Percentiles rank a stretch among this genome's conserved stretches.
These are phyloP conservation scores for Saccharomyces mikatae DNA, from an alignment of 805 yeast species.

Conservation along the genomic window DNA sequence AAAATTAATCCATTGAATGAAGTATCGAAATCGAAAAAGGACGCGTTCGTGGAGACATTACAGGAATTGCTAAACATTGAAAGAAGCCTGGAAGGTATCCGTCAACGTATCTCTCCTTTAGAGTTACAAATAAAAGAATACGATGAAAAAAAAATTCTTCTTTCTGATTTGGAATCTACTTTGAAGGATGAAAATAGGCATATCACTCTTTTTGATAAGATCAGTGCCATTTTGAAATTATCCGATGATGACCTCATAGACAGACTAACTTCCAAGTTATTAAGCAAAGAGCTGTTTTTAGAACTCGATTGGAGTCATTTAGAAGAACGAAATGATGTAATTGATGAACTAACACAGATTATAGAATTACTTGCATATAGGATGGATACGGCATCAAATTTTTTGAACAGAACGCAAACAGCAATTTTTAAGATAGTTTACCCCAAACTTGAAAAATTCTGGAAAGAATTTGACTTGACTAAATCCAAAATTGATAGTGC, in stretches of 20 bases:
- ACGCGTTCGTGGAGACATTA: slow-evolving; percentile 1
- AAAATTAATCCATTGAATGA: neutral
- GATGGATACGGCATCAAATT: slow-evolving; percentile 10
- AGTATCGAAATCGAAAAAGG: neutral
- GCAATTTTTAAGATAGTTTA: slow-evolving; percentile 10
- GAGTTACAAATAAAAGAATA: slow-evolving; percentile 3
- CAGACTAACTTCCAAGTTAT: slow-evolving; percentile 8
- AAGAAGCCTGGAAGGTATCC: neutral
- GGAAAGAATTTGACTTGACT: slow-evolving; percentile 8
- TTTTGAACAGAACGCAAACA: slow-evolving; percentile 22
- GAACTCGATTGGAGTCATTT: slow-evolving; percentile 5
- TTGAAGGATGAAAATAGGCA: neutral
- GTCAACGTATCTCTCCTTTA: slow-evolving; percentile 3
- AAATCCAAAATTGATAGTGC: slow-evolving; percentile 1
- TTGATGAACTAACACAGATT: slow-evolving; percentile 5
- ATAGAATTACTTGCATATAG: slow-evolving; percentile 14
- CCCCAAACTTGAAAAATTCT: slow-evolving; percentile 4
- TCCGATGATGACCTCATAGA: slow-evolving; percentile 14
- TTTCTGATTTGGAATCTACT: slow-evolving; percentile 1
- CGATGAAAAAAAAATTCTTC: slow-evolving; percentile 2
- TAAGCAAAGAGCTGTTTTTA: slow-evolving; percentile 4
- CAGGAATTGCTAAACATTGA: neutral
- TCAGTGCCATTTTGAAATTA: slow-evolving; percentile 10
- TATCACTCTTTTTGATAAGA: neutral
- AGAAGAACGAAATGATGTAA: slow-evolving; percentile 1